Percentiles rank a stretch among this genome's conserved stretches.
Conservation (phyloP, 2,329 filamentous ascomycete genomes). For the Plectosphaerella plurivora region DNA sequence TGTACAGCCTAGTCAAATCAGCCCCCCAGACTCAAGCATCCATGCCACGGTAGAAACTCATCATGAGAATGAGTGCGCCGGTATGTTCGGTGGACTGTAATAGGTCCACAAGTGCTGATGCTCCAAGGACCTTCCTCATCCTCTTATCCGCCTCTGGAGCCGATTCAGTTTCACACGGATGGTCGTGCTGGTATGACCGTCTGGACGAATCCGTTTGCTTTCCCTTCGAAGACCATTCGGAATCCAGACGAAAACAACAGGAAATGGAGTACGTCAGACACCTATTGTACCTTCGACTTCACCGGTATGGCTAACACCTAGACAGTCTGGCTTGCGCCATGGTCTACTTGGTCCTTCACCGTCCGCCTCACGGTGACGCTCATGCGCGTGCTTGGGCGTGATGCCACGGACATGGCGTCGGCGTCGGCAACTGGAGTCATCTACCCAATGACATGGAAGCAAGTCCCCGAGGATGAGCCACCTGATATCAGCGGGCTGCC, state of each 20-base stretch:
- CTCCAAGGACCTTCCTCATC: constrained; percentile 2
- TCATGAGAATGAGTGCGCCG: too few relatives aligned
- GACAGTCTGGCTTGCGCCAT: constrained; percentile 24
- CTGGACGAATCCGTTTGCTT: constrained; percentile 22
- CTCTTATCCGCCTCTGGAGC: constrained; percentile 8
- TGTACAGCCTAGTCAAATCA: constrained; percentile 5
- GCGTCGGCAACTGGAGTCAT: constrained; percentile 21
- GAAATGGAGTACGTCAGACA: constrained; percentile 25
- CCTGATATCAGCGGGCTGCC: constrained; percentile 27
- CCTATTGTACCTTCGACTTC: constrained; percentile 6
- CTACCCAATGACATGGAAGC: constrained; percentile 19
- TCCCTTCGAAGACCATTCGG: constrained; percentile 21
- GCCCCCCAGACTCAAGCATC: background rate
- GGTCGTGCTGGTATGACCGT: constrained; percentile 8
- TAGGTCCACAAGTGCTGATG: background rate
- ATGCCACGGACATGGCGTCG: constrained; percentile 12
- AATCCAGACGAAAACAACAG: constrained; percentile 22
- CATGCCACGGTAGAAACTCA: constrained; percentile 7
- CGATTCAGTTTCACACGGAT: too few relatives aligned
- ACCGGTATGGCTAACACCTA: background rate
- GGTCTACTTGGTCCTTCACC: constrained; percentile 29
- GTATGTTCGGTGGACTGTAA: background rate
- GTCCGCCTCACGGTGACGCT: constrained; percentile 24
- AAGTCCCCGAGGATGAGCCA: constrained; percentile 7
- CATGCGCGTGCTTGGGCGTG: constrained; percentile 21